Base-by-base conservation (phyloP, 78 protist species). In the Anaeramoeba flamelloides region DNA sequence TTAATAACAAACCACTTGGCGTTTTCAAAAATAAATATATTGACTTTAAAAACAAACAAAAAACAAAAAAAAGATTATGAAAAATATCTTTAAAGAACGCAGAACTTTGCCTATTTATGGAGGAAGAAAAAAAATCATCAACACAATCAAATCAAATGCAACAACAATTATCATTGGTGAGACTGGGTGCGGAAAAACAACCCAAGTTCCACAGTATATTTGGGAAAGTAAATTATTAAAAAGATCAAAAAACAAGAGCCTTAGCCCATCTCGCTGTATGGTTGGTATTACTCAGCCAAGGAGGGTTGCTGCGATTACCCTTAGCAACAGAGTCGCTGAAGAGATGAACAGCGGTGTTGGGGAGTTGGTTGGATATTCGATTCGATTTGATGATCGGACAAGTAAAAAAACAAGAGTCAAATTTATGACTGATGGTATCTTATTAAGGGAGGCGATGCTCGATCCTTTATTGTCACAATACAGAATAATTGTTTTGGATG, bases 281-380 rank as follows among this genome's bases (percentile, higher is more conserved):
- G 88, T 98, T 40, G 98, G 93, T n/a, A 86, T 93, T 31, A 98
- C 99, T 2, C 94, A 98, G 85, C 99, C 99, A 0, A 85, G 99
- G 3, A 87, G 99, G 0, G 98, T 98, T 1, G 99, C 99, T 1
- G 99, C 99, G 3, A 74, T 92, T 8, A 77, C 88, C n/a, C 86
- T 93, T 41, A 89, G 97, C 4, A 39, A 36, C 78, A 87, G 99
- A 26, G 98, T 98, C 0, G 97, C 96, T 0, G 53, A 86, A 3
- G 99, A 98, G 79, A 38, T 97, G 3, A 81, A 85, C 64, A 37
- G 80, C 1, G 38, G 53, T 0, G 33, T 78, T 76, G 95, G 94
- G 32, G 40, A 74, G 4, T 78, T 77, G 0, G 97, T 95, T 2
- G 89, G 86, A 22, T 92, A 91, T 41, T 91, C 88, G 76, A 81